Base-by-base conservation (phyloP, 192 early-diverging fungal species). In the Gryganskiella cystojenkinii region DNA sequence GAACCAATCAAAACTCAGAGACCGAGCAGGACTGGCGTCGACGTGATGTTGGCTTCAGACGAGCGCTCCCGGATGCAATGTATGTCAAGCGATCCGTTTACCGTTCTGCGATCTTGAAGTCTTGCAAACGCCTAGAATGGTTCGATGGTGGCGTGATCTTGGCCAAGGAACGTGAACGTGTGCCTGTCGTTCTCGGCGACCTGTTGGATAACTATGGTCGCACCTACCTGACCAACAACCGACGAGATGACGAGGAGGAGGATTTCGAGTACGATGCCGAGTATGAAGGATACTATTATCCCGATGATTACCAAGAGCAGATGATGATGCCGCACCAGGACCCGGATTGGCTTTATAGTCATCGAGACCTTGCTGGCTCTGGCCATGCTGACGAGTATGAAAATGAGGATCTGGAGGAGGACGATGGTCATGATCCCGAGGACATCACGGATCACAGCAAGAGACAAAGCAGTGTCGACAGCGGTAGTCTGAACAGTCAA, bases 391-490 rank as follows among this genome's bases (percentile, higher is more conserved):
- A 42, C 9, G 22, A 59, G 25, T 37, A 35, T 20, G 25, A 50
- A 25, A 20, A 46, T 13, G 56, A 56, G 19, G 40, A 56, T 50
- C 19, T 20, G 5, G 56, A 61, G n/a, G 58, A 54, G 34, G 71
- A 45, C 27, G 58, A 67, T 35, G 72, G 52, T 15, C 65, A 53
- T 3, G 72, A 76, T 37, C 72, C 72, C 13, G 72, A 76, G 33
- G 72, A 76, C 28, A 68, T 76, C 17, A 76, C 72, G 44, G 72
- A 76, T 34, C 15, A 67, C n/a, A 76, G 72, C 34, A 76, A 68
- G 19, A 57, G 72, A 5, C 64, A 44, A 2, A 76, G 72, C 46
- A 67, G 58, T 25, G 60, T 76, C 19, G 72, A 68, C 25, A 76
- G 64, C 28, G 72, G 52, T 13, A 76, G 72, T 20, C 19, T 76